Percentiles rank a stretch among this genome's conserved stretches.
These are phyloP conservation scores for Tephrocybe rancida DNA, from an alignment of 768 basidiomycete species.

Conservation along the genomic window DNA sequence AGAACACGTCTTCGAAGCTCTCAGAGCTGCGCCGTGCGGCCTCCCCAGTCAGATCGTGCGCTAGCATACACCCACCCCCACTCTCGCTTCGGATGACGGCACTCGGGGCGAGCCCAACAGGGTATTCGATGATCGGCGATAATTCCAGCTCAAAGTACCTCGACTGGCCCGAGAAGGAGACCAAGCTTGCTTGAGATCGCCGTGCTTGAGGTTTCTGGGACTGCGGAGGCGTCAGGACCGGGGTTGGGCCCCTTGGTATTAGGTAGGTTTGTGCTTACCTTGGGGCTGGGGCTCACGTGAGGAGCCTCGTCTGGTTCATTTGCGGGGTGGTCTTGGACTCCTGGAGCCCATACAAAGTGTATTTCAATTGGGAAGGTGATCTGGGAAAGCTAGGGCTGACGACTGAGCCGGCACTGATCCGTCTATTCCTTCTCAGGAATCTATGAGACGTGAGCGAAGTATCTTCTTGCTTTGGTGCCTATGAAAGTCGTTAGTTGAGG, in stretches of 20 bases:
- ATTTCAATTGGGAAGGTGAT: too few relatives aligned
- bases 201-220: background rate
- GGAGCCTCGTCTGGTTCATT: too few relatives aligned
- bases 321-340: too few relatives aligned
- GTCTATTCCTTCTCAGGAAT: background rate
- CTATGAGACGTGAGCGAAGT: background rate
- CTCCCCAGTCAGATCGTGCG: background rate
- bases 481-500: too few relatives aligned
- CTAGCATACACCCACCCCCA: background rate
- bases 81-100: conserved; percentile 5
- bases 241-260: background rate
- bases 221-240: background rate
- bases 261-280: background rate
- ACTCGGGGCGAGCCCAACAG: conserved; percentile 8
- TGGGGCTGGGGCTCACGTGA: background rate
- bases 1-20: too few relatives aligned
- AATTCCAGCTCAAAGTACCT: conserved; percentile 16
- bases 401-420: background rate
- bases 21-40: too few relatives aligned
- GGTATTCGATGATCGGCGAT: conserved; percentile 17
- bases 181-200: conserved; percentile 2
- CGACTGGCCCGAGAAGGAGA: conserved; percentile 10
- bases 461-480: background rate
- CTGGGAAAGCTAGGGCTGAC: background rate
- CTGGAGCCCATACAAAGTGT: too few relatives aligned